These are phyloP conservation scores for Schoenoplectus tabernaemontani DNA, from an alignment of 202 grass and related monocot genomes.

Conservation along the genomic window DNA sequence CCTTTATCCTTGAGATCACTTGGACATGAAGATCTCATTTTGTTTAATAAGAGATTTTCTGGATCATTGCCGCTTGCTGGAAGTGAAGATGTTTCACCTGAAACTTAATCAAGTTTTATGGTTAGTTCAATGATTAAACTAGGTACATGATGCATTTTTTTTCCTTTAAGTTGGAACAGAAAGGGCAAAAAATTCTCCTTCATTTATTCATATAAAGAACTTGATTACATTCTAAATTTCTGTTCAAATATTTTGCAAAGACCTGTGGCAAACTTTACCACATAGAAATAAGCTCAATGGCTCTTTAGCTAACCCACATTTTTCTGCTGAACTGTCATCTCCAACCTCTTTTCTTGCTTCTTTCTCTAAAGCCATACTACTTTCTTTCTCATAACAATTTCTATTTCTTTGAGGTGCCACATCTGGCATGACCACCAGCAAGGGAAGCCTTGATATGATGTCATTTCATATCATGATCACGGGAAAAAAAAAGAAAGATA, in stretches of 20 bases:
- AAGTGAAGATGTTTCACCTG: background rate
- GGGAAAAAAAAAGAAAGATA: background rate
- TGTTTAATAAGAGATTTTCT: background rate
- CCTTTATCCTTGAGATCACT: background rate
- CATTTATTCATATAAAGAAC: background rate
- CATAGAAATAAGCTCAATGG: background rate
- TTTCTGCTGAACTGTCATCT: background rate
- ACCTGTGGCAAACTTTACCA: background rate
- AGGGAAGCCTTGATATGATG: background rate
- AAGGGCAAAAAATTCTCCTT: background rate
- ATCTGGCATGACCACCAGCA: background rate
- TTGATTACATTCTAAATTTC: background rate
- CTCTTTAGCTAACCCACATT: background rate
- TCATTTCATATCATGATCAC: background rate
- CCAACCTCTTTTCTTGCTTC: background rate
- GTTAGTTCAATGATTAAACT: background rate
- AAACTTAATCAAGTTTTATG: background rate
- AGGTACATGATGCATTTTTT: background rate
- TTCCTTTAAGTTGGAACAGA: background rate
- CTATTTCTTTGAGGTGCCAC: background rate
- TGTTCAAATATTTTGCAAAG: background rate
- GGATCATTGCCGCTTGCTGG: background rate
- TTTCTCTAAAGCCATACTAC: background rate
- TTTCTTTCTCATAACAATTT: background rate
- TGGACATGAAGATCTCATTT: background rate